Conservation (phyloP, 768 basidiomycete species). For the Tricholoma bakamatsutake region DNA sequence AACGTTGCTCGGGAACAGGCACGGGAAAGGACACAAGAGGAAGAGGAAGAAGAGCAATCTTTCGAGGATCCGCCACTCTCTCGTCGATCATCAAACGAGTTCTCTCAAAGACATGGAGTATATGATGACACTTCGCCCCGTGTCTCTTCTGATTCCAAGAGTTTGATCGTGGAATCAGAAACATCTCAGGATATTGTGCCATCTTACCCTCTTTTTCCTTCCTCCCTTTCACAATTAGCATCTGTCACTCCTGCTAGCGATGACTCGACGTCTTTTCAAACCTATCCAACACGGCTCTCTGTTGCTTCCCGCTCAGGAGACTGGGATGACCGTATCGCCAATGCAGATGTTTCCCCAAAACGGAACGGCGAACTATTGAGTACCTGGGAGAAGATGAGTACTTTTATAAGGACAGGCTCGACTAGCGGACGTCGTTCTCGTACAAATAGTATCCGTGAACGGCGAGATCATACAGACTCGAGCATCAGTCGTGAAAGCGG, state of each 20-base stretch:
- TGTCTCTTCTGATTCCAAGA: slow-evolving; percentile 53
- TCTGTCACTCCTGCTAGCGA: slow-evolving; percentile 36
- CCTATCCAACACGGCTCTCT: slow-evolving; percentile 56
- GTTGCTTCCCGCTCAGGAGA: slow-evolving; percentile 55
- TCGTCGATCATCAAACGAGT: slow-evolving; percentile 42
- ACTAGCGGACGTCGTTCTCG: slow-evolving; percentile 70
- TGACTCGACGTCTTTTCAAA: slow-evolving; percentile 46
- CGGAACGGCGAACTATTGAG: slow-evolving; percentile 49
- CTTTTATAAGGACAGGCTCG: slow-evolving; percentile 61
- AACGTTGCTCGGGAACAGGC: slow-evolving; percentile 13
- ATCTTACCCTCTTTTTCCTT: slow-evolving; percentile 42
- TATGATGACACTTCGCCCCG: slow-evolving; percentile 50
- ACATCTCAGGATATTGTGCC: slow-evolving; percentile 46
- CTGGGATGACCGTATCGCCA: slow-evolving; percentile 40
- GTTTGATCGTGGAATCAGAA: slow-evolving; percentile 59
- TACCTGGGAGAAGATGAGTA: slow-evolving; percentile 67
- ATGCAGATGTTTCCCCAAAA: slow-evolving; percentile 44
- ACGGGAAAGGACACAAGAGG: slow-evolving; percentile 31
- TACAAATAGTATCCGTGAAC: slow-evolving; percentile 70
- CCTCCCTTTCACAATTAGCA: slow-evolving; percentile 37
- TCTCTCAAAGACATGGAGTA: slow-evolving; percentile 33
- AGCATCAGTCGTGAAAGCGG: slow-evolving; percentile 74
- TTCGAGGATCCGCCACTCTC: slow-evolving; percentile 48
- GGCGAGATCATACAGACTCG: slow-evolving; percentile 66
- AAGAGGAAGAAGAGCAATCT: slow-evolving; percentile 29